phyloP scores from a whole-genome alignment of 2,329 filamentous ascomycete genomes.

The Diaporthe eres region DNA sequence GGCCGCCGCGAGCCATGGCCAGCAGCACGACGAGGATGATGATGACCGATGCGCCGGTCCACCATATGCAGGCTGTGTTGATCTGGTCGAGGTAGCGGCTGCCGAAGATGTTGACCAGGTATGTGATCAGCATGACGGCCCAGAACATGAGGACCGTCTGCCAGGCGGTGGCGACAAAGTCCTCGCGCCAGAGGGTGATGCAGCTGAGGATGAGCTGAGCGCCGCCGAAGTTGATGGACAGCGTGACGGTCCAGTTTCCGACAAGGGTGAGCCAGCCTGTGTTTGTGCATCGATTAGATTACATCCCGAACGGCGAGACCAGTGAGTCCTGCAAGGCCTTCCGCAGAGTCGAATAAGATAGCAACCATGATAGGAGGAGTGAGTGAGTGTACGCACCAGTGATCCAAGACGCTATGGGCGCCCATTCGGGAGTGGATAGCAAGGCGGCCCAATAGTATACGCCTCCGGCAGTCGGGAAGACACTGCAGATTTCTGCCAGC shows the following conservation, averaged over 20 bases:
- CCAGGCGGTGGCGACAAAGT: conserved; percentile 76
- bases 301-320: neutral
- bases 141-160: conserved; percentile 81
- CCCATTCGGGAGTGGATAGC: conserved; percentile 75
- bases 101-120: conserved; percentile 75
- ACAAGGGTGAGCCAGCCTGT: conserved; percentile 78
- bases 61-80: conserved; percentile 81
- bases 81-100: conserved; percentile 74
- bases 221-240: conserved; percentile 79
- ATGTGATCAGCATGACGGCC: conserved; percentile 77
- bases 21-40: conserved; percentile 65
- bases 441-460: conserved; percentile 82
- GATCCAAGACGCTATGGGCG: conserved; percentile 77
- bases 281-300: neutral
- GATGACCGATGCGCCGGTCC: conserved; percentile 76
- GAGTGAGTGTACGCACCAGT: conserved; percentile 53
- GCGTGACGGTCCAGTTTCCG: conserved; percentile 77
- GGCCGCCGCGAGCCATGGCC: conserved; percentile 67
- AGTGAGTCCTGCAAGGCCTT: neutral
- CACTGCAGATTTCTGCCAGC: conserved; percentile 78
- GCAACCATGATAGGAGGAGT: neutral
- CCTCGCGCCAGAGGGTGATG: conserved; percentile 78
- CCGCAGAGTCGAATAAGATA: neutral
- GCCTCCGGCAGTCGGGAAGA: conserved; percentile 77
- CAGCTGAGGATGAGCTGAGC: conserved; percentile 76